Conservation (phyloP, 2,329 filamentous ascomycete genomes). For the Cladorrhinum sp. region DNA sequence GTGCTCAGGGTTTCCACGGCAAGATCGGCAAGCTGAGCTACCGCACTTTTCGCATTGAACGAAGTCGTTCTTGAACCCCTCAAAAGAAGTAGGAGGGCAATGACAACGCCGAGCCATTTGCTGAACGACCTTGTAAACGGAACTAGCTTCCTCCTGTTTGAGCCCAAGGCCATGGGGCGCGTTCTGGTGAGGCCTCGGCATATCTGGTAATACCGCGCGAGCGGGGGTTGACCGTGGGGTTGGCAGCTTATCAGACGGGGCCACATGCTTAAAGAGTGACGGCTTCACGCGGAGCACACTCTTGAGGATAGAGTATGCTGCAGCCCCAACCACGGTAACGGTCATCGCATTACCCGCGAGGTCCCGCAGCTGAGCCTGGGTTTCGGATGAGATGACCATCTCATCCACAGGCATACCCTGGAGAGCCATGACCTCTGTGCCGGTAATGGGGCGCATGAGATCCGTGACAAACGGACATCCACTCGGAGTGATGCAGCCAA, state of each 20-base stretch:
- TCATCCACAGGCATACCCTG: slow-evolving; percentile 67
- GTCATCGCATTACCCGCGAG: slow-evolving; percentile 80
- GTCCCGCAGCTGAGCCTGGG: slow-evolving; percentile 60
- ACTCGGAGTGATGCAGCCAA: slow-evolving; percentile 65
- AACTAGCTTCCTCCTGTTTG: background rate
- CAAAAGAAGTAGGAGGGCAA: slow-evolving; percentile 17
- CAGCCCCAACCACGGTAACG: slow-evolving; percentile 65
- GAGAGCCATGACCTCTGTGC: slow-evolving; percentile 60
- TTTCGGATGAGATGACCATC: slow-evolving; percentile 63
- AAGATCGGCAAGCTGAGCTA: slow-evolving; percentile 37
- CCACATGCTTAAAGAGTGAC: background rate
- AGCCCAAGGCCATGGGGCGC: background rate
- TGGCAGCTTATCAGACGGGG: no score
- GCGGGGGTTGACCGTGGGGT: no score
- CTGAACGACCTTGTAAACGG: background rate
- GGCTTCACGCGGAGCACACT: background rate
- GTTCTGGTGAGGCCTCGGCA: background rate
- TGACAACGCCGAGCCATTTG: slow-evolving; percentile 19
- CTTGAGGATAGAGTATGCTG: slow-evolving; percentile 43
- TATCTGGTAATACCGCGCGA: background rate
- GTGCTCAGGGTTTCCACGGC: slow-evolving; percentile 40
- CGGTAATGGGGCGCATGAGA: slow-evolving; percentile 58
- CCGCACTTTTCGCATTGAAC: slow-evolving; percentile 36
- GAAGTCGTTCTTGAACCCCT: slow-evolving; percentile 21
- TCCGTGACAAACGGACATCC: slow-evolving; percentile 61